Conservation (phyloP, 805 yeast species). For the Soucietia sequanensis region DNA sequence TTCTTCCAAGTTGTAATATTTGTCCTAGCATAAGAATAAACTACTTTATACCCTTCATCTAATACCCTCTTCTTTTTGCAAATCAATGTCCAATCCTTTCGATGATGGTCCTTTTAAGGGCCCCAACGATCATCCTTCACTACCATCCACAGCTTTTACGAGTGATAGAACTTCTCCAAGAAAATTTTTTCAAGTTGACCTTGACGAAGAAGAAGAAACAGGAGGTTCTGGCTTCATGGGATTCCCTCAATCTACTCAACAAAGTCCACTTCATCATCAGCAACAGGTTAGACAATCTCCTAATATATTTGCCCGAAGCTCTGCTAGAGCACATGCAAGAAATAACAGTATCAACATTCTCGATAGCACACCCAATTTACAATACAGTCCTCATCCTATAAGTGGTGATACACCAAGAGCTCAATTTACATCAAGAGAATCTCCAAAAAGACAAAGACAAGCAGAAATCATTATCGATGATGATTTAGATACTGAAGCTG, state of each 20-base stretch:
- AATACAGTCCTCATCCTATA: constrained; percentile 8
- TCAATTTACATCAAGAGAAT: constrained; percentile 63
- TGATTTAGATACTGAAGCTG: constrained; percentile 19
- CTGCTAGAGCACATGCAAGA: constrained; percentile 15
- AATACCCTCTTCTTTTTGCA: too few species aligned
- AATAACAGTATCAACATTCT: constrained; percentile 16
- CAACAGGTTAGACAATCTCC: constrained; percentile 37
- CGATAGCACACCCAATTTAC: constrained; percentile 28
- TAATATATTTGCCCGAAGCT: constrained; percentile 41
- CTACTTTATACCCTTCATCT: too few species aligned
- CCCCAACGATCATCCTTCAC: constrained; percentile 20
- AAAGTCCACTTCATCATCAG: constrained; percentile 3
- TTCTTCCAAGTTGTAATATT: too few species aligned
- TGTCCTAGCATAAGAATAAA: too few species aligned
- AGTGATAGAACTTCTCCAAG: constrained; percentile 37
- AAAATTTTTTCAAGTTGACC: constrained; percentile 27
- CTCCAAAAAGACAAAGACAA: constrained; percentile 59
- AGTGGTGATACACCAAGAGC: constrained; percentile 55
- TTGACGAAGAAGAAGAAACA: constrained; percentile 21
- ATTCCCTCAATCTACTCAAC: constrained; percentile 27
- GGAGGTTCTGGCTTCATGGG: constrained; percentile 26
- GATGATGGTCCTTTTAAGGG: constrained; percentile 35
- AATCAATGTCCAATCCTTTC: constrained; percentile 35
- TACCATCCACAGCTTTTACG: constrained; percentile 41
- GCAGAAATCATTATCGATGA: constrained; percentile 48